Base-by-base conservation (phyloP, 2,329 filamentous ascomycete species). In the Ploettnerulaceae sp. region DNA sequence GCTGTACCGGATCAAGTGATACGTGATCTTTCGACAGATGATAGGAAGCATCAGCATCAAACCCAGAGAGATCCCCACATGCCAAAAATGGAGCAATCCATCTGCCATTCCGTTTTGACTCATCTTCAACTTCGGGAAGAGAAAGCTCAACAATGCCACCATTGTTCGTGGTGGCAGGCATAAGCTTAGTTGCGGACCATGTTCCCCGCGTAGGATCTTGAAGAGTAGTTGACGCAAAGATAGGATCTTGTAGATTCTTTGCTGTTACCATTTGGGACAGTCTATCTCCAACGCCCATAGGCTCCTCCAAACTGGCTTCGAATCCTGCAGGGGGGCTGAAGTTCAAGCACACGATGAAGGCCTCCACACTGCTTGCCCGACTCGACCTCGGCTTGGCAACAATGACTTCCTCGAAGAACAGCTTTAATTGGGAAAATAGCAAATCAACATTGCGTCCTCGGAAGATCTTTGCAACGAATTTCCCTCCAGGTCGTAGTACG, bases 391-490 rank as follows among this genome's bases (percentile, higher is more conserved):
- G 93, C 71, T 98, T 98, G 9, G 93, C 90, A 12, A 97, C 89
- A 17, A 88, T 79, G 32, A 98, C 93, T 44, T 79, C 73, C 55
- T 85, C 80, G 57, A 98, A 98, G 45, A 97, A 89, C 15, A 91
- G 80, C 65, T 90, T 93, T 43, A 98, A 77, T 66, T 98, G 93
- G 2, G 89, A 89, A 63, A 93, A 97, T 7, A 98, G 78, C 18
- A 97, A 73, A 63, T 97, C 93, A n/a, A 97, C 90, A 61, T 97
- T 93, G 58, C 89, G 84, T 12, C 88, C 90, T 12, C 93, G 75
- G 71, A 98, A 98, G 51, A 98, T 96, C 72, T 98, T 98, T 49
- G 93, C 93, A 6, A 98, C 91, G 59, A 98, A 98, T 62, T 89
- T 95, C 53, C 93, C 93, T 33, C 93, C 93, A 0, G 90, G 90